A percentile compares a stretch with the other conserved stretches of the same genome.
phyloP scores from a whole-genome alignment of 495 filamentous ascomycete species.

The Aspergillus incahuasiensis region DNA sequence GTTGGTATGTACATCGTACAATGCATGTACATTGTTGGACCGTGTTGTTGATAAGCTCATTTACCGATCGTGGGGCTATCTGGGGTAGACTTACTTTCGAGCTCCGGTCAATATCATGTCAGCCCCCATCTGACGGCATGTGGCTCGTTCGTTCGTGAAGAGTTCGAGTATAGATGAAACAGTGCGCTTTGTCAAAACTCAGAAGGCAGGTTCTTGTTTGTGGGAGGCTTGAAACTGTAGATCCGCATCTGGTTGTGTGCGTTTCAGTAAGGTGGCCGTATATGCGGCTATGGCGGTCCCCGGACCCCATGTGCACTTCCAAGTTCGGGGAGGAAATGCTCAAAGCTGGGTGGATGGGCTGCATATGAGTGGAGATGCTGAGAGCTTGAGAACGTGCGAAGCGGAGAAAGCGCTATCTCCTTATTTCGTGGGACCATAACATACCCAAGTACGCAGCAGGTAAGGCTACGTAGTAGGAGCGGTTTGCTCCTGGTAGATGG shows the following conservation, averaged over 20 bases:
- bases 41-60: too few relatives aligned
- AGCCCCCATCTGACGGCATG: too few relatives aligned
- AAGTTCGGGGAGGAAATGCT: constrained; percentile 1
- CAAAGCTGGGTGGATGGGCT: not conserved
- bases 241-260: not conserved
- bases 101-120: not conserved
- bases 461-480: too few relatives aligned
- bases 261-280: not conserved
- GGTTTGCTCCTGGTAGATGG: too few relatives aligned
- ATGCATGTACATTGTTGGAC: too few relatives aligned
- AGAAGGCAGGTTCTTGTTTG: not conserved
- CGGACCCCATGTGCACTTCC: not conserved
- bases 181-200: not conserved
- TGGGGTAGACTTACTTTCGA: not conserved
- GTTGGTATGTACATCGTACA: too few relatives aligned
- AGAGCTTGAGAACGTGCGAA: not conserved
- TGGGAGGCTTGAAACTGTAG: not conserved
- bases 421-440: too few relatives aligned
- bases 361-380: not conserved
- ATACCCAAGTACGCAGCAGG: too few relatives aligned
- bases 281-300: not conserved
- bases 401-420: not conserved
- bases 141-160: too few relatives aligned
- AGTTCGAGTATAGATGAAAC: not conserved
- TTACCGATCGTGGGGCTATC: not conserved